These are phyloP conservation scores for Lactarius psammicola DNA, from an alignment of 768 basidiomycete species.

Conservation along the genomic window DNA sequence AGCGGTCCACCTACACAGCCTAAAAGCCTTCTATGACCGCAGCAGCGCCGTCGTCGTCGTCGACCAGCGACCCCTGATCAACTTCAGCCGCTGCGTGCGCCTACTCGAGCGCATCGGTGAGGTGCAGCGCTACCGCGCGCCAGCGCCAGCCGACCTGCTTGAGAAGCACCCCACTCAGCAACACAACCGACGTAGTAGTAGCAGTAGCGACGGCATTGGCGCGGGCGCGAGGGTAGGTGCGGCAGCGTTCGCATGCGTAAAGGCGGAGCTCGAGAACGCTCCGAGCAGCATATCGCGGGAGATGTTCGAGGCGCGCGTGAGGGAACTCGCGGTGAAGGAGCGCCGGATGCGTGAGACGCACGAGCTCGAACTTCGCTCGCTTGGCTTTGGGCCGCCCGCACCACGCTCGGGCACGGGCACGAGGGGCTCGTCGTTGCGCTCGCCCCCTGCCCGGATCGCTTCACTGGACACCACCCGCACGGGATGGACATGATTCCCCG, in stretches of 20 bases:
- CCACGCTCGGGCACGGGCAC: constrained; percentile 7
- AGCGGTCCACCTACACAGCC: constrained; percentile 39
- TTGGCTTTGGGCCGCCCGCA: constrained; percentile 20
- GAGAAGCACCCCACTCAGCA: background rate
- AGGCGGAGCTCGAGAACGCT: constrained; percentile 39
- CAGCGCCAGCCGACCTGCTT: constrained; percentile 36
- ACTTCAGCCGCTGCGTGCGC: constrained; percentile 42
- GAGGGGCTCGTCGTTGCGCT: background rate
- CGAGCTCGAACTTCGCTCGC: constrained; percentile 23
- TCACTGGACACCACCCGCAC: background rate
- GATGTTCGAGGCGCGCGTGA: constrained; percentile 39
- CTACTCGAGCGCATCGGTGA: constrained; percentile 41
- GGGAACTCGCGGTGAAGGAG: constrained; percentile 23
- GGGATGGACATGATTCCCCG: background rate
- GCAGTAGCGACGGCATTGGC: constrained; percentile 33
- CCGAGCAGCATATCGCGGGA: constrained; percentile 34
- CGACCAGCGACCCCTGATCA: constrained; percentile 41
- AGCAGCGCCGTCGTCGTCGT: background rate
- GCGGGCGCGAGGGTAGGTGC: background rate
- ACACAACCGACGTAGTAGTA: background rate
- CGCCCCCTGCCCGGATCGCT: background rate
- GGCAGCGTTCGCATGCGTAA: constrained; percentile 44
- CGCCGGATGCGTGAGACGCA: constrained; percentile 12
- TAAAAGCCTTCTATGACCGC: constrained; percentile 9
- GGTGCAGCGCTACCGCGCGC: constrained; percentile 36